phyloP scores from a whole-genome alignment of 805 yeast genomes.

The Cyberlindnera bimundalis region DNA sequence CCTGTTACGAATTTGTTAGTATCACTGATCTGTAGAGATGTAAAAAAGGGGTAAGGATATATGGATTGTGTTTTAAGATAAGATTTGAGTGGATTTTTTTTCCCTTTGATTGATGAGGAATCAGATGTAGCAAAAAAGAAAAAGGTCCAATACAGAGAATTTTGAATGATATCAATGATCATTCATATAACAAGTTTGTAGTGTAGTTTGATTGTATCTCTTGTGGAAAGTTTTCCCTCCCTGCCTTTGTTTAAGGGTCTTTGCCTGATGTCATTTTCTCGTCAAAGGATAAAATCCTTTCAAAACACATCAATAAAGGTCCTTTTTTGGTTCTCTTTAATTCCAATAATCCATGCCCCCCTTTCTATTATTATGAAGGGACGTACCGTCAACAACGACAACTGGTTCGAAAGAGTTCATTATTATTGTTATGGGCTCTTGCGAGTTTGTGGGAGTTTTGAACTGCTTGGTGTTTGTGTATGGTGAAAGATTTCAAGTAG shows the following conservation, averaged over 20 bases:
- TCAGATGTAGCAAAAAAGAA: too few relatives aligned
- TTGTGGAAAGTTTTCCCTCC: too few relatives aligned
- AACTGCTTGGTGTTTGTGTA: not conserved
- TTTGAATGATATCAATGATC: too few relatives aligned
- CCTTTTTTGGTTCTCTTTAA: not conserved
- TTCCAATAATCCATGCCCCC: not conserved
- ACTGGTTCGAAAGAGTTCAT: conserved; percentile 84
- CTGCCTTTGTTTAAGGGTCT: not conserved
- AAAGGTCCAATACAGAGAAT: too few relatives aligned
- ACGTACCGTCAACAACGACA: conserved; percentile 95
- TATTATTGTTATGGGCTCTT: conserved; percentile 22
- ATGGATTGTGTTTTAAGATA: not conserved
- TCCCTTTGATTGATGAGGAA: too few relatives aligned
- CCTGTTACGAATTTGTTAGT: conserved; percentile 38
- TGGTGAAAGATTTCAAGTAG: conserved; percentile 19
- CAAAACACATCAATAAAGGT: too few relatives aligned
- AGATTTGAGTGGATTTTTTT: too few relatives aligned
- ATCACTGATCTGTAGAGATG: conserved; percentile 1
- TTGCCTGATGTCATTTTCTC: too few relatives aligned
- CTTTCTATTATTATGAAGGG: not conserved
- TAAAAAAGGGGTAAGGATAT: not conserved
- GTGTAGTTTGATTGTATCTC: too few relatives aligned
- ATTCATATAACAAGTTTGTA: too few relatives aligned
- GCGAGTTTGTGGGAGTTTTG: conserved; percentile 7
- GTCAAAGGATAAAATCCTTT: not conserved